Evolutionary conservation across 257 asterid genomes (phyloP), one percentile per base, ranked within the genome.

Genomic region (Leptodermis oblonga): DNA sequence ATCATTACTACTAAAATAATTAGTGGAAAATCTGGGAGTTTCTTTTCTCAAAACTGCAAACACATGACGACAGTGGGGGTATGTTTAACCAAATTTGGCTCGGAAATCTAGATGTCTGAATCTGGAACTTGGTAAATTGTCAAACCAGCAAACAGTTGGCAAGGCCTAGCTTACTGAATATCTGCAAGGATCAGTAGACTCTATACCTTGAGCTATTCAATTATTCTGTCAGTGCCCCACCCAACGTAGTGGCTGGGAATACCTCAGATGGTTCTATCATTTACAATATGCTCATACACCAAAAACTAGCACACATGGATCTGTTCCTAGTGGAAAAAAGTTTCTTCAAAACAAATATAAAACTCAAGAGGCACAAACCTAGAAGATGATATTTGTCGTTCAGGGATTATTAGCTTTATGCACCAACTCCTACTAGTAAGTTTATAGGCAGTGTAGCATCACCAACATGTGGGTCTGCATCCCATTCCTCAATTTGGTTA

Each of bases 381-480:
- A 43, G 42, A 71, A 42, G 58, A 63, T 52, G 26, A 52, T 39
- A 20, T 48, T 49, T 25, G 20, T 25, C 14, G 42, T 72, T 65
- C 70, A 62, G 33, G 42, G 42, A 26, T 45, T 64, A 45, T 52
- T 17, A 67, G 62, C 33, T 45, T 46, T 33, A n/a, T 66, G 30
- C 42, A 67, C 42, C 61, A 51, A 76, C 73, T 74, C 80, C 74
- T 74, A 75, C 62, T 66, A 45, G 68, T 59, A 58, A 26, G 73
- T 75, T 41, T 58, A 46, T 67, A 58, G 37, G 60, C 45, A 66
- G 65, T 65, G 66, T 76, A 77, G 73, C 73, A 76, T 60, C 72
- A 73, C 72, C 87, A 33, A 82, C 84, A 75, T 76, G 87, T 82
- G 92, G 94, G 90, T 69, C 89, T 67, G 74, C 59, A 75, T 65